Base-by-base conservation (phyloP, 495 filamentous ascomycete genomes). In the Amorphotheca resinae region DNA sequence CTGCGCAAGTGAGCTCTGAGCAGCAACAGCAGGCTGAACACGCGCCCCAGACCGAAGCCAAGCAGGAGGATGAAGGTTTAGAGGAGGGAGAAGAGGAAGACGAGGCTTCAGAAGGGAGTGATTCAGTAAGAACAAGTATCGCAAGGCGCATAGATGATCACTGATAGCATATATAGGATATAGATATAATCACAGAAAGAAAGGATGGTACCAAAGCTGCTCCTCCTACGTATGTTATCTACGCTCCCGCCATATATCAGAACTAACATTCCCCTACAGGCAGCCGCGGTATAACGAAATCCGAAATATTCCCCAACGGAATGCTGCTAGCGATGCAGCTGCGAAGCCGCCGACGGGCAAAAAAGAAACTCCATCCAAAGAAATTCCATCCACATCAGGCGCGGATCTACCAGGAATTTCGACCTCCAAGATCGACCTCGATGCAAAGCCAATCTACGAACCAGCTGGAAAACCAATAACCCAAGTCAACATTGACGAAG, bases 151-250 rank as follows among this genome's bases (percentile, higher is more conserved):
- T 25, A 8, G 1, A 42, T 16, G 20, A 12, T 0, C 18, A 38
- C 49, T 52, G 12, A 52, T 58, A 8, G 51, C 15, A 38, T 14
- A 37, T 58, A 51, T 59, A 95, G 75, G 91, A 96, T 47, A 82
- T 98, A 52, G 87, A 96, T 53, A 93, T 98, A 53, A 93, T 95
- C 51, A 87, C 84, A 46, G 91, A 88, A 52, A 65, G 73, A 23
- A 84, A 91, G 61, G 85, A 87, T 40, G 80, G 80, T 46, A 64
- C 76, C 9, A 80, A 80, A 45, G 68, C 83, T 32, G 77, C 85
- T 41, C 72, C 84, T 33, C 68, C 76, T 54, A 66, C 74, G 72
- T 74, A 57, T 17, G 43, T 35, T 16, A 17, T 17, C 4, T 37
- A 39, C 26, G 42, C 8, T 7, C 30, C 6, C n/a, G 5, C 16